Percentiles rank a stretch among this genome's conserved stretches.
Conservation (phyloP, 495 filamentous ascomycete species). For the Ramalina peruviana region DNA sequence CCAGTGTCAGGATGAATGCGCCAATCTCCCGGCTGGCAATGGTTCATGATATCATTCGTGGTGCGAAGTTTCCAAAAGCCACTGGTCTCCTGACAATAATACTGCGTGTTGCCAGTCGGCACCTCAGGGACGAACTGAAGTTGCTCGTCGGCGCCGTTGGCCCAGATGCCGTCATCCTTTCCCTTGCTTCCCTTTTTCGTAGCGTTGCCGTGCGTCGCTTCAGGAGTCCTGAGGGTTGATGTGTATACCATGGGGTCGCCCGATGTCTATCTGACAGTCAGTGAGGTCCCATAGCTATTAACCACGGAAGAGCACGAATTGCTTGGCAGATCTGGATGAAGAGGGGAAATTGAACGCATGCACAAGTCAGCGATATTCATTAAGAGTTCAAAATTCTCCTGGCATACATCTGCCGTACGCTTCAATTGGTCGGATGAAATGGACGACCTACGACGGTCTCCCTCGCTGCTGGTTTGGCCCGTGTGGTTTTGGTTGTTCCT, state of each 20-base stretch:
- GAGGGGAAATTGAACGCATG: no score
- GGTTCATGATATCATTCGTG: constrained; percentile 12
- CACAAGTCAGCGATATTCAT: no score
- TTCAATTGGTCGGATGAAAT: no score
- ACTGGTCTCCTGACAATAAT: constrained; percentile 18
- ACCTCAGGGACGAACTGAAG: constrained; percentile 7
- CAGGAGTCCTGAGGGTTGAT: neutral
- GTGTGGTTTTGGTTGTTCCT: no score
- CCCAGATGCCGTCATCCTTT: neutral
- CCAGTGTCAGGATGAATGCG: neutral
- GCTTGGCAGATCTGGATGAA: no score
- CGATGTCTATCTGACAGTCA: no score
- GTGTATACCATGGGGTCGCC: neutral
- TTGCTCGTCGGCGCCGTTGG: constrained; percentile 6
- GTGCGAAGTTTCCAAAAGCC: constrained; percentile 16
- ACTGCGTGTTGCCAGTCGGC: constrained; percentile 7
- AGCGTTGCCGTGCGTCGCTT: neutral
- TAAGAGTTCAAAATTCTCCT: no score
- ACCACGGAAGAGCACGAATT: no score
- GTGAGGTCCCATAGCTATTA: no score
- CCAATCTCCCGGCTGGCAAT: constrained; percentile 19
- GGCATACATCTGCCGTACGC: no score
- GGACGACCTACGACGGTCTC: no score
- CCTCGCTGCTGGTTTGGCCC: no score
- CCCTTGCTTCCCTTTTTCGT: neutral